phyloP scores from a whole-genome alignment of 1,284 basidiomycete species.

The Fomitiporia mediterranea region DNA sequence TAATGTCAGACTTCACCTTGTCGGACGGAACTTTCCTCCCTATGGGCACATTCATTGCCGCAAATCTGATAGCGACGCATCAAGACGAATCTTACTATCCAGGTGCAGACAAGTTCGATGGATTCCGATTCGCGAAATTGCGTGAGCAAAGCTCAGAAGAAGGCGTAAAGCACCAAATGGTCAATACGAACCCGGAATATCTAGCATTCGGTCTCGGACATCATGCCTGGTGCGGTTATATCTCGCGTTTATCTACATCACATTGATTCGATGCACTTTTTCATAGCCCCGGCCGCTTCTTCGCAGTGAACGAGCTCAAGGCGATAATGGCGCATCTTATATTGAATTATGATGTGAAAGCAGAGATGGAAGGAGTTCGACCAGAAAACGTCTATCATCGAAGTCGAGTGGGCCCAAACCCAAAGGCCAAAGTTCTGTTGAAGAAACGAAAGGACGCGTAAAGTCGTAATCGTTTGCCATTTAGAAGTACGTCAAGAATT shows the following conservation, averaged over 20 bases:
- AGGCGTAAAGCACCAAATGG: conserved; percentile 28
- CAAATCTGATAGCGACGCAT: conserved; percentile 40
- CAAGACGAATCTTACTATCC: conserved; percentile 38
- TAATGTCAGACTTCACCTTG: conserved; percentile 35
- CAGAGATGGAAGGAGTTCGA: conserved; percentile 31
- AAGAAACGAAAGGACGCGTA: conserved; percentile 9
- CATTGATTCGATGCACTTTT: too few species aligned
- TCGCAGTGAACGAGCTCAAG: conserved; percentile 20
- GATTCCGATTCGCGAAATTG: conserved; percentile 43
- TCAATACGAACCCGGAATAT: conserved; percentile 27
- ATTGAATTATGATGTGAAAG: conserved; percentile 21
- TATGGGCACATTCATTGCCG: conserved; percentile 37
- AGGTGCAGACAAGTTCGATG: conserved; percentile 37
- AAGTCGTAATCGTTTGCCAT: too few species aligned
- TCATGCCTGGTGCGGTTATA: conserved; percentile 29
- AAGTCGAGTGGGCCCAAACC: conserved; percentile 18
- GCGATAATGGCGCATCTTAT: conserved; percentile 20
- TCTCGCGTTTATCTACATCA: background rate
- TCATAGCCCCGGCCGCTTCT: conserved; percentile 18
- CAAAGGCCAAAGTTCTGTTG: conserved; percentile 22
- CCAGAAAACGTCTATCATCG: conserved; percentile 23
- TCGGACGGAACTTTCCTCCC: conserved; percentile 42
- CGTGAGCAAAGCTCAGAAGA: conserved; percentile 28
- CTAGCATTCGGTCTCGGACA: conserved; percentile 29
- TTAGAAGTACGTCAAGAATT: too few species aligned